Percentiles rank a stretch among this genome's conserved stretches.
Evolutionary conservation across 2,329 filamentous ascomycete genomes (phyloP).

Genomic region (Xylariaceae sp.): DNA sequence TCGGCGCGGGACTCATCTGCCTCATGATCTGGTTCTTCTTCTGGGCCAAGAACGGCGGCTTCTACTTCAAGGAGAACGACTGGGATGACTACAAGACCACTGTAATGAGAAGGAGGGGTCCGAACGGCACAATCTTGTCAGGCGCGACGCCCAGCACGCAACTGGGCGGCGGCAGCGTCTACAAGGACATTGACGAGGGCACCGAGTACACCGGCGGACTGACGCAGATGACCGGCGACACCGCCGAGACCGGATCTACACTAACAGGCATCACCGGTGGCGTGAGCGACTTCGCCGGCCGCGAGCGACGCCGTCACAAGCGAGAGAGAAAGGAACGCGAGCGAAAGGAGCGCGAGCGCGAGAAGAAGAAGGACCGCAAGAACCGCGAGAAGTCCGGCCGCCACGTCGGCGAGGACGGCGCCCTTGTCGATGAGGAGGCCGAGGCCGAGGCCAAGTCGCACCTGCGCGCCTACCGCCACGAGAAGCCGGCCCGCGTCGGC

Average conservation of each 20-base stretch:
- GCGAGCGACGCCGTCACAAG: slow-evolving; percentile 53
- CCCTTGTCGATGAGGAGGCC: slow-evolving; percentile 59
- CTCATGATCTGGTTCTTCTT: slow-evolving; percentile 96
- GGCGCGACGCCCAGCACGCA: slow-evolving; percentile 79
- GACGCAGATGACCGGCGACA: slow-evolving; percentile 33
- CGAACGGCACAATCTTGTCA: slow-evolving; percentile 80
- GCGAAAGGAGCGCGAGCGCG: slow-evolving; percentile 36
- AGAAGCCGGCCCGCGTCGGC: slow-evolving; percentile 81
- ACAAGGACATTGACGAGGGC: slow-evolving; percentile 62
- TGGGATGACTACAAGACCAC: slow-evolving; percentile 99
- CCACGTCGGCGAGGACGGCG: slow-evolving; percentile 51
- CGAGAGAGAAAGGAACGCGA: slow-evolving; percentile 46
- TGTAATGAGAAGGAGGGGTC: slow-evolving; percentile 81
- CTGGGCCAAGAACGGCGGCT: slow-evolving; percentile 94
- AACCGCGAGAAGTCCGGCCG: slow-evolving; percentile 35
- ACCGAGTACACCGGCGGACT: slow-evolving; percentile 36
- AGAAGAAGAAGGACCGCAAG: slow-evolving; percentile 35
- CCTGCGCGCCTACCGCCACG: slow-evolving; percentile 78
- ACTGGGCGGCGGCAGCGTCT: slow-evolving; percentile 83
- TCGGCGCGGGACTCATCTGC: slow-evolving; percentile 72
- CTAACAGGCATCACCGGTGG: slow-evolving; percentile 56
- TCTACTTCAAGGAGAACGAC: slow-evolving; percentile 77
- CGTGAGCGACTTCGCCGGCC: slow-evolving; percentile 50
- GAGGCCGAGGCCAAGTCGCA: slow-evolving; percentile 63
- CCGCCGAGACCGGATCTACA: slow-evolving; percentile 42